phyloP scores from a whole-genome alignment of 331 rosid genomes.

The Malus hybrid region DNA sequence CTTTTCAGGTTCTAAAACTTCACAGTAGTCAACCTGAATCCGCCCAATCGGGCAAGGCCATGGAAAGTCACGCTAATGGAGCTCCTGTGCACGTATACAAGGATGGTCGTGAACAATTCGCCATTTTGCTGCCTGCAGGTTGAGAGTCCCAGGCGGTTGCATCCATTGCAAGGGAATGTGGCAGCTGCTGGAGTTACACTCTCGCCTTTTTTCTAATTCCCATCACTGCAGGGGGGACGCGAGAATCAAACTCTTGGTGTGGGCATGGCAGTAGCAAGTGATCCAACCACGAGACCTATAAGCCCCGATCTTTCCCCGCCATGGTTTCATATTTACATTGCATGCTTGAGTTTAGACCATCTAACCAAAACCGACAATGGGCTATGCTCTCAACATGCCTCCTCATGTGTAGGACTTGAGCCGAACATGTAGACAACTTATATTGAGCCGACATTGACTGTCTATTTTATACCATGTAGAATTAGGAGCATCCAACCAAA shows the following conservation, averaged over 20 bases:
- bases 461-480: background rate
- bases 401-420: background rate
- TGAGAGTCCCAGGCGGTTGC: slow-evolving; percentile 86
- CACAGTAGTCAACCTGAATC: too few relatives aligned
- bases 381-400: background rate
- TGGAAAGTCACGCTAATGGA: slow-evolving; percentile 20
- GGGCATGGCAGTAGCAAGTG: background rate
- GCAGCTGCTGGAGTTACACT: slow-evolving; percentile 84
- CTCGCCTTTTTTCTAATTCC: slow-evolving; percentile 67
- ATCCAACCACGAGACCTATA: background rate
- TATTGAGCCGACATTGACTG: background rate
- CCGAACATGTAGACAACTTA: background rate
- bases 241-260: background rate
- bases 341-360: background rate
- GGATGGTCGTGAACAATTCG: slow-evolving; percentile 96
- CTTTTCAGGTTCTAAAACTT: too few relatives aligned
- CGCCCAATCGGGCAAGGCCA: background rate
- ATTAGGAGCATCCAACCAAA: background rate
- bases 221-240: slow-evolving; percentile 24
- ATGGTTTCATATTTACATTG: background rate
- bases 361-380: background rate
- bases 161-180: slow-evolving; percentile 88
- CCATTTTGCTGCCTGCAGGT: slow-evolving; percentile 78
- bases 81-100: slow-evolving; percentile 87
- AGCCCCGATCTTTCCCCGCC: background rate